Base-by-base conservation (phyloP, 1,284 basidiomycete species). In the Coriolopsis trogii region DNA sequence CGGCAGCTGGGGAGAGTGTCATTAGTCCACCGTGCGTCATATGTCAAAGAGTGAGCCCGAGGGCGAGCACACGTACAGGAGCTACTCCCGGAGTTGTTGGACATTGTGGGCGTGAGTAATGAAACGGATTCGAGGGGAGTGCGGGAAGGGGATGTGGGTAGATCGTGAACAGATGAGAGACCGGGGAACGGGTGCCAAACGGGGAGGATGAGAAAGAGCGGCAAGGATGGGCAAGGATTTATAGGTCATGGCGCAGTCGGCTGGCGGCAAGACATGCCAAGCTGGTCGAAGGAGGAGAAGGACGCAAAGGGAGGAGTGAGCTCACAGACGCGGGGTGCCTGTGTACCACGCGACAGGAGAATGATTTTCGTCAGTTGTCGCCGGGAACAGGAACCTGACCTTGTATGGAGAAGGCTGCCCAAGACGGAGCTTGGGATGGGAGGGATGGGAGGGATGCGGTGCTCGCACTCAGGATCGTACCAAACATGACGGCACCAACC, bases 311-410 rank as follows among this genome's bases (percentile, higher is more conserved):
- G n/a, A n/a, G n/a, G n/a, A n/a, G n/a, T n/a, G n/a, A n/a, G n/a
- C n/a, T n/a, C n/a, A n/a, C n/a, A n/a, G n/a, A n/a, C n/a, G n/a
- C n/a, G n/a, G n/a, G n/a, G 53, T 55, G 51, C 57, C 57, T 59
- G 57, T 59, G 48, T 49, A 41, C 41, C 53, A 49, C 42, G 33
- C 50, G 44, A 56, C 50, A 47, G 49, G 46, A 51, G 41, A n/a
- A 25, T 51, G 51, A 54, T 58, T 49, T 52, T 43, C 52, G 42
- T 48, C 49, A n/a, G 46, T 26, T 48, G 33, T 28, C 34, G 40
- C 41, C 43, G 33, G 46, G 45, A 38, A 28, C 25, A 37, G 38
- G 28, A 36, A 26, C 23, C 21, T 26, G 30, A 13, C 30, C 34
- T 26, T 33, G 31, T 42, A 28, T 47, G 41, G 37, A 30, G 26